These are phyloP conservation scores for Syncephalastrum contaminatum DNA, from an alignment of 371 early-diverging fungal genomes.

Conservation along the genomic window DNA sequence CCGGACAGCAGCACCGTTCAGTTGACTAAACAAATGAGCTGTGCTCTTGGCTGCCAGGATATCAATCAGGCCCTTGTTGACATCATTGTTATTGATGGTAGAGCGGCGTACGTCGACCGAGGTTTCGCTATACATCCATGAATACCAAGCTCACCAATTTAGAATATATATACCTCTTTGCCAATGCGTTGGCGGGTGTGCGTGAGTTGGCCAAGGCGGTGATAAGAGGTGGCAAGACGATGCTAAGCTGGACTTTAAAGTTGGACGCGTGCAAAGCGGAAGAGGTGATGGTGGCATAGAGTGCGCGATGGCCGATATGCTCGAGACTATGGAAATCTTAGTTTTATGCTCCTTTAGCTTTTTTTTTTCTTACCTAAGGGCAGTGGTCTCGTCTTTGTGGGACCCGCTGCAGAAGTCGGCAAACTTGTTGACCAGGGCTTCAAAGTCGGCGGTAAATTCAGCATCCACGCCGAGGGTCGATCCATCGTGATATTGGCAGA, in stretches of 20 bases:
- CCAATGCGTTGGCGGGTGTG: constrained; percentile 26
- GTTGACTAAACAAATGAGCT: constrained; percentile 25
- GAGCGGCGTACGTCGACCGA: constrained; percentile 26
- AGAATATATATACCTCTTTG: constrained; percentile 14
- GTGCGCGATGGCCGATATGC: constrained; percentile 55
- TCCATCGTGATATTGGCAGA: constrained; percentile 68
- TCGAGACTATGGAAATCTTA: constrained; percentile 20
- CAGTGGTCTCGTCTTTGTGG: constrained; percentile 28
- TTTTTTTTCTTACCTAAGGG: constrained; percentile 13
- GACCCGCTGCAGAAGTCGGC: constrained; percentile 49
- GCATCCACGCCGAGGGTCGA: constrained; percentile 62
- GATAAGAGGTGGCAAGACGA: constrained; percentile 60
- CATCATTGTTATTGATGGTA: constrained; percentile 13
- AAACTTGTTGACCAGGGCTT: constrained; percentile 49
- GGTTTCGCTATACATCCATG: constrained; percentile 7
- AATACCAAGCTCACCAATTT: neutral
- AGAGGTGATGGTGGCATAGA: constrained; percentile 55
- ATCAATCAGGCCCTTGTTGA: constrained; percentile 24
- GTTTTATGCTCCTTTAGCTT: neutral
- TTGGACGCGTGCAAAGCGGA: constrained; percentile 55
- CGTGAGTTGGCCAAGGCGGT: constrained; percentile 35
- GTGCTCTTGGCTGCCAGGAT: constrained; percentile 32
- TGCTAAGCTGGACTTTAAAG: constrained; percentile 49
- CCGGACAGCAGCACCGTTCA: constrained; percentile 45
- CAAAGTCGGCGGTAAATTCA: constrained; percentile 61